These are phyloP conservation scores for Cutaneotrichosporon sp. DNA, from an alignment of 1,284 basidiomycete genomes.

Conservation along the genomic window DNA sequence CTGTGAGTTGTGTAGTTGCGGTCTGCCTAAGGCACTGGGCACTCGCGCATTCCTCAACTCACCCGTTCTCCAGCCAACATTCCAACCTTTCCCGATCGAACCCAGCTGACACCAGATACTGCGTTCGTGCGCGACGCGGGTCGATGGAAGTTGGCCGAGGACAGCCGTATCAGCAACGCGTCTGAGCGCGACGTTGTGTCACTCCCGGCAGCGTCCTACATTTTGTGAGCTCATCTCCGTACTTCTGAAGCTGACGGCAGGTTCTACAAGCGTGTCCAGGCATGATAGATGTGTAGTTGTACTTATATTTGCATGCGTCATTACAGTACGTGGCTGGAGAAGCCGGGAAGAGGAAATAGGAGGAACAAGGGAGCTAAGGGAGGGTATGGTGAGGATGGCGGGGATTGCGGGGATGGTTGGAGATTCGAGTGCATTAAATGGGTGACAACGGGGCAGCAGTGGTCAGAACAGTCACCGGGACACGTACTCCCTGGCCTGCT, in stretches of 20 bases:
- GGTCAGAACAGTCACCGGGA: no score
- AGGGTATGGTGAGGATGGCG: no score
- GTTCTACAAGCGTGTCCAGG: constrained; percentile 50
- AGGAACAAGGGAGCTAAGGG: not conserved
- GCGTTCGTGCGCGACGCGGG: constrained; percentile 72
- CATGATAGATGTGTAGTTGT: constrained; percentile 16
- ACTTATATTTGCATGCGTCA: constrained; percentile 4
- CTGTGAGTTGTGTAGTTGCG: constrained; percentile 57
- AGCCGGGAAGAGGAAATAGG: not conserved
- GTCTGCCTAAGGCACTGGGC: constrained; percentile 51
- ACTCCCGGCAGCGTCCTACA: constrained; percentile 6
- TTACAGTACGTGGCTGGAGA: not conserved
- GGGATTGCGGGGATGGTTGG: no score
- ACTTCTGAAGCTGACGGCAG: constrained; percentile 20
- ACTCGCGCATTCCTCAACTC: no score
- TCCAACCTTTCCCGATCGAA: not conserved
- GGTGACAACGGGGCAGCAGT: no score
- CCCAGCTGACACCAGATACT: constrained; percentile 62
- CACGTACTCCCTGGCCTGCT: no score
- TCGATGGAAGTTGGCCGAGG: constrained; percentile 84
- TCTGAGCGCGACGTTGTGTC: constrained; percentile 73
- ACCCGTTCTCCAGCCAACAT: no score
- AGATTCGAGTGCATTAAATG: no score
- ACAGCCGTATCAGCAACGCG: constrained; percentile 69
- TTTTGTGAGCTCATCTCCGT: not conserved